phyloP scores from a whole-genome alignment of 2,329 filamentous ascomycete genomes.

The Sporothrix luriei region DNA sequence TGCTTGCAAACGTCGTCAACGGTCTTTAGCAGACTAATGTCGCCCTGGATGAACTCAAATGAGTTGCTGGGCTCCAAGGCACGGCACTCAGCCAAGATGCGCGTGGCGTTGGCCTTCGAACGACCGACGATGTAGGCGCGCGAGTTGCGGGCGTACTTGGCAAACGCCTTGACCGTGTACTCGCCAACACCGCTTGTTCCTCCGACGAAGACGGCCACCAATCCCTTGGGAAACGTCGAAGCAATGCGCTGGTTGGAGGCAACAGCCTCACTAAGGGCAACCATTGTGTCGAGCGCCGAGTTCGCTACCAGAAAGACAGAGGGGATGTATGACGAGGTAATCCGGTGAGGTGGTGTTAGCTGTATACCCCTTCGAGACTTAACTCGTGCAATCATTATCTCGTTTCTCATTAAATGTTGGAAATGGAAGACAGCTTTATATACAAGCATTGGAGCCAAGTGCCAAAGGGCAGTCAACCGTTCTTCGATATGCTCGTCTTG shows the following conservation, averaged over 20 bases:
- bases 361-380: not conserved
- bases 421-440: not conserved
- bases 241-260: constrained; percentile 44
- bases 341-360: not conserved
- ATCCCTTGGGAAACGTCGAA: constrained; percentile 43
- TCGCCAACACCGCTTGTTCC: constrained; percentile 56
- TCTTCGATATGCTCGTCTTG: not conserved
- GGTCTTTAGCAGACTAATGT: constrained; percentile 51
- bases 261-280: constrained; percentile 38
- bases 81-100: constrained; percentile 49
- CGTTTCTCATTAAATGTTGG: not conserved
- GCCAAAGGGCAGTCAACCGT: not conserved
- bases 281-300: not conserved
- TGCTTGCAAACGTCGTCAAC: constrained; percentile 55
- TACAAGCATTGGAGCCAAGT: not conserved
- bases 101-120: constrained; percentile 46
- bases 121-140: constrained; percentile 54
- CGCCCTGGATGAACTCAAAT: constrained; percentile 51
- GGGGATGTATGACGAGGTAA: not conserved
- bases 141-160: constrained; percentile 44
- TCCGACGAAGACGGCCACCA: constrained; percentile 56
- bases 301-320: not conserved
- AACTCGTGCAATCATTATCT: not conserved
- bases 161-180: constrained; percentile 49
- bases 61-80: constrained; percentile 49